These are phyloP conservation scores for Priceomyces carsonii DNA, from an alignment of 805 yeast genomes.

Conservation along the genomic window DNA sequence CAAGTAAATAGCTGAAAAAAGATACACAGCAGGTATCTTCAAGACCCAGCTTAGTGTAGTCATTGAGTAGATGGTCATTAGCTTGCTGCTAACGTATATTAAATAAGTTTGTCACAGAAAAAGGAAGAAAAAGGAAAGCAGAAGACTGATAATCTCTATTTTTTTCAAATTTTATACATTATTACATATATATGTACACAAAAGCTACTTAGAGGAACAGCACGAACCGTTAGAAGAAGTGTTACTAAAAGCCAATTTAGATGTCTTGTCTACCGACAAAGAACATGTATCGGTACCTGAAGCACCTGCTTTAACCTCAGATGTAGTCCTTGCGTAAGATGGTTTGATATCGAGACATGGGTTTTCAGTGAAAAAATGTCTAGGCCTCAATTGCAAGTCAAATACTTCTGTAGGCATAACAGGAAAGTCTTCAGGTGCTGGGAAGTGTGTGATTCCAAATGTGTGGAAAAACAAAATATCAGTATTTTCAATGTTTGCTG, in stretches of 20 bases:
- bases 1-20: no score
- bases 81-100: no score
- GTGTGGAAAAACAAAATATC: constrained; percentile 80
- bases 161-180: neutral
- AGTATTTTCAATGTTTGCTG: constrained; percentile 59
- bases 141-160: no score
- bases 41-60: no score
- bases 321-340: constrained; percentile 46
- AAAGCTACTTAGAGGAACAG: constrained; percentile 8
- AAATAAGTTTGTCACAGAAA: no score
- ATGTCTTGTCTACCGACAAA: constrained; percentile 38
- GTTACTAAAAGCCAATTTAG: constrained; percentile 39
- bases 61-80: no score
- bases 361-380: constrained; percentile 76
- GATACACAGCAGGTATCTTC: no score
- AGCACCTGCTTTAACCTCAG: constrained; percentile 37
- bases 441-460: constrained; percentile 83
- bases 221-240: constrained; percentile 15
- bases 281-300: constrained; percentile 35
- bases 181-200: neutral
- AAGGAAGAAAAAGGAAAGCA: no score
- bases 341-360: constrained; percentile 78
- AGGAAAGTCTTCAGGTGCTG: constrained; percentile 89
- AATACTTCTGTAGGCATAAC: constrained; percentile 87
- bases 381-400: constrained; percentile 70